phyloP scores from a whole-genome alignment of 495 filamentous ascomycete genomes.

The Penicillium desertorum region DNA sequence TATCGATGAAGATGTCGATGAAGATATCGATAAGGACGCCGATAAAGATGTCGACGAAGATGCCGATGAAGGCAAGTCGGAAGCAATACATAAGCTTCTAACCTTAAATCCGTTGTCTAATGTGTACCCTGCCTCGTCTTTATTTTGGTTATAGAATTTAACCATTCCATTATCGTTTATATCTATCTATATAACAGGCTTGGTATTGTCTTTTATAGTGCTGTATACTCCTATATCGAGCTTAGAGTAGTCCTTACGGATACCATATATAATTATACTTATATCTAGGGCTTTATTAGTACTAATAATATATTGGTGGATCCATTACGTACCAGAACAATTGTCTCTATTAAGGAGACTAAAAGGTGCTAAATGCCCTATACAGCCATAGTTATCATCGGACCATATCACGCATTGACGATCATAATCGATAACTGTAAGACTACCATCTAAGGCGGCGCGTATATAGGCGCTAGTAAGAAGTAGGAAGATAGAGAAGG shows the following conservation, averaged over 20 bases:
- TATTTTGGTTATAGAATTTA: slow-evolving; percentile 14
- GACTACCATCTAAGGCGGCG: too few relatives aligned
- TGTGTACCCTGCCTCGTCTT: slow-evolving; percentile 5
- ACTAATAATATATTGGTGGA: not conserved
- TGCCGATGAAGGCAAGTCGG: not conserved
- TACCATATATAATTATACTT: not conserved
- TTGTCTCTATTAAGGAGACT: not conserved
- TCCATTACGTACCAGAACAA: not conserved
- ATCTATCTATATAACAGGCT: slow-evolving; percentile 1
- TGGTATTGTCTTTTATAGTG: not conserved
- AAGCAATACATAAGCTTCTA: slow-evolving; percentile 11
- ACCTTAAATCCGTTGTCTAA: slow-evolving; percentile 13
- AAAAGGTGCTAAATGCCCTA: too few relatives aligned
- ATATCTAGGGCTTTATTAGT: not conserved
- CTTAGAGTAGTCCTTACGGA: not conserved
- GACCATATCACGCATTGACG: too few relatives aligned
- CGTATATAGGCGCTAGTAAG: too few relatives aligned
- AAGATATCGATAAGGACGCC: too few relatives aligned
- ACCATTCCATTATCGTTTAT: slow-evolving; percentile 6
- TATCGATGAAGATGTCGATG: too few relatives aligned
- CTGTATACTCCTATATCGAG: not conserved
- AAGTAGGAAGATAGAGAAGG: too few relatives aligned
- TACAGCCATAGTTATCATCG: too few relatives aligned
- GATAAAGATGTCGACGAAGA: not conserved
- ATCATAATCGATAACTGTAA: too few relatives aligned